These are phyloP conservation scores for Picochlorum costavermella DNA, from an alignment of 139 green algal genomes.

Conservation along the genomic window DNA sequence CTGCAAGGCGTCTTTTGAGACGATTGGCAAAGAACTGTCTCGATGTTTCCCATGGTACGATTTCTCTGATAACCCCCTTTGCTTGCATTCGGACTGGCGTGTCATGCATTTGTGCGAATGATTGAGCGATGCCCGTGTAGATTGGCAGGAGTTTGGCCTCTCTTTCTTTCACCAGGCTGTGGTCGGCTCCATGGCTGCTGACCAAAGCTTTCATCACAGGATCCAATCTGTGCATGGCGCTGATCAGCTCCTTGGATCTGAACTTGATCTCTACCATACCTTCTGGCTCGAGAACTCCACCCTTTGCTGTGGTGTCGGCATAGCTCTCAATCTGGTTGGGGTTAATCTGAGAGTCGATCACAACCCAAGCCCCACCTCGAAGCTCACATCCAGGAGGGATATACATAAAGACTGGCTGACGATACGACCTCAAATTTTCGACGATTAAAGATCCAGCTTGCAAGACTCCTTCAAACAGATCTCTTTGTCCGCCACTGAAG, in stretches of 20 bases:
- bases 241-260: conserved; percentile 63
- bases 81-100: conserved; percentile 85
- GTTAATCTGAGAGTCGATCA: conserved; percentile 94
- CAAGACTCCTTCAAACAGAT: conserved; percentile 97
- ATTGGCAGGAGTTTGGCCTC: conserved; percentile 71
- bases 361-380: conserved; percentile 94
- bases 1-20: conserved; percentile 62
- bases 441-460: conserved; percentile 93
- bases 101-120: conserved; percentile 96
- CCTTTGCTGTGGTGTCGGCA: conserved; percentile 63
- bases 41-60: conserved; percentile 78
- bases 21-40: conserved; percentile 74
- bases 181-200: conserved; percentile 8
- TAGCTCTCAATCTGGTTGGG: conserved; percentile 73
- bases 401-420: conserved; percentile 91
- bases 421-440: conserved; percentile 83
- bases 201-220: conserved; percentile 48
- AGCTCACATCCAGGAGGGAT: conserved; percentile 87
- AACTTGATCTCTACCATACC: conserved; percentile 99
- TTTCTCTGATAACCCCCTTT: conserved; percentile 76
- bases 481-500: conserved; percentile 92
- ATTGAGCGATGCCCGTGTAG: conserved; percentile 75
- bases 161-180: conserved; percentile 43
- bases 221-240: conserved; percentile 84
- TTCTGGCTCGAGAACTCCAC: conserved; percentile 93